A percentile compares a stretch with the other conserved stretches of the same genome.
Evolutionary conservation across 2,329 filamentous ascomycete genomes (phyloP).

Genomic region (Fusarium sacchari): DNA sequence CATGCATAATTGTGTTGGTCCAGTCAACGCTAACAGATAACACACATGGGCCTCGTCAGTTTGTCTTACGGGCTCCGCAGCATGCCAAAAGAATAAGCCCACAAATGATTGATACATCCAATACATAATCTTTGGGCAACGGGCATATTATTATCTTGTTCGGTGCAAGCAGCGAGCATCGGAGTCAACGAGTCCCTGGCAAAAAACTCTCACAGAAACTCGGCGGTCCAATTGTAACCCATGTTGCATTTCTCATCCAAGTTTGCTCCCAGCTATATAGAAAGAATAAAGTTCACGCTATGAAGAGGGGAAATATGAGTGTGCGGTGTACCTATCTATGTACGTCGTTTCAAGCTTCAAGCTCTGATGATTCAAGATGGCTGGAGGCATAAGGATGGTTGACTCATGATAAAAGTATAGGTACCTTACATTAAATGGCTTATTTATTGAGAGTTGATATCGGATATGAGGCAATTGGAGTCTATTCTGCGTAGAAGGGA

Average conservation of each 20-base stretch:
- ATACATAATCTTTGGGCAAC: neutral
- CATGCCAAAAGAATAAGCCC: slow-evolving; percentile 12
- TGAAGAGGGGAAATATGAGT: neutral
- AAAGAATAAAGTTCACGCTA: slow-evolving; percentile 1
- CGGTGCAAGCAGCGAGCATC: neutral
- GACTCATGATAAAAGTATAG: no score
- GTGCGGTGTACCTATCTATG: no score
- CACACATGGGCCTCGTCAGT: slow-evolving; percentile 14
- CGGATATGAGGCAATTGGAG: no score
- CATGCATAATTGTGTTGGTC: slow-evolving; percentile 7
- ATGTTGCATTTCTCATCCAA: neutral
- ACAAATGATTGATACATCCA: neutral
- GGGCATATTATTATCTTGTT: neutral
- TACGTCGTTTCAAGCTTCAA: neutral
- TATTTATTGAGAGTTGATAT: no score
- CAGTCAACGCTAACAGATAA: slow-evolving; percentile 20
- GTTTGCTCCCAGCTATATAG: neutral
- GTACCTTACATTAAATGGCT: no score
- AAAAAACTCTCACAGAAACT: neutral
- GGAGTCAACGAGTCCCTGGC: neutral
- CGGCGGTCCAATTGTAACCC: neutral
- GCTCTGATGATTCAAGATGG: neutral
- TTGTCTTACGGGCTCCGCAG: neutral
- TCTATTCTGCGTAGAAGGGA: no score
- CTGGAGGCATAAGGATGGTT: no score